These are phyloP conservation scores for Plasmodium berghei DNA, from an alignment of 169 alveolate species.

Conservation along the genomic window DNA sequence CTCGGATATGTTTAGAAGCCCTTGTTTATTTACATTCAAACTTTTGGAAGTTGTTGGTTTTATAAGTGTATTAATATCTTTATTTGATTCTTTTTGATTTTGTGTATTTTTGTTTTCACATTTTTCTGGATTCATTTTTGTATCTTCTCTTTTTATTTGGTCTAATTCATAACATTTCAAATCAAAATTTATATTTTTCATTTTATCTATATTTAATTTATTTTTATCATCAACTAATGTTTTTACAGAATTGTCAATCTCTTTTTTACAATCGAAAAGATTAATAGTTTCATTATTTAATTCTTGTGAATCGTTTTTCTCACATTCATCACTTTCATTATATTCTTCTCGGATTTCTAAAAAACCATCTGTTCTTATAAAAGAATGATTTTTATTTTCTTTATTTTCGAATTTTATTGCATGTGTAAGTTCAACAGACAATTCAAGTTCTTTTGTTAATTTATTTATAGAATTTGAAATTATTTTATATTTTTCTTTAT, in stretches of 20 bases:
- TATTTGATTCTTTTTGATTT: not conserved
- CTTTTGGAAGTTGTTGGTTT: not conserved
- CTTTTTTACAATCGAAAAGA: too few relatives aligned
- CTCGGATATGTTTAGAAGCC: slow-evolving; percentile 44
- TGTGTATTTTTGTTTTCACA: not conserved
- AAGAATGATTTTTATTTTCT: slow-evolving; percentile 15
- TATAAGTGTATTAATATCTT: not conserved
- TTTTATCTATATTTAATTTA: not conserved
- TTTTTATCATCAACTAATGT: not conserved
- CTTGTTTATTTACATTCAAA: slow-evolving; percentile 57
- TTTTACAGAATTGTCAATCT: not conserved
- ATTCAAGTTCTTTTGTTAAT: slow-evolving; percentile 54
- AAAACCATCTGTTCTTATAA: slow-evolving; percentile 57
- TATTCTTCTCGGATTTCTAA: slow-evolving; percentile 59
- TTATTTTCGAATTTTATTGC: not conserved
- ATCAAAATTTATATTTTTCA: not conserved
- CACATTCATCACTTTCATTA: slow-evolving; percentile 45
- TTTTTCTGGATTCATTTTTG: not conserved
- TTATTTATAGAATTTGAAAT: slow-evolving; percentile 14
- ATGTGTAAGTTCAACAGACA: slow-evolving; percentile 39
- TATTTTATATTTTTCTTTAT: slow-evolving; percentile 32
- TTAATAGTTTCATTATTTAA: not conserved
- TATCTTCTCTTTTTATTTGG: not conserved
- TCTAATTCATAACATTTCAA: not conserved
- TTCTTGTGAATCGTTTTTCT: not conserved